phyloP scores from a whole-genome alignment of 1,139 yeast genomes.

The Geotrichum macrosporum region DNA sequence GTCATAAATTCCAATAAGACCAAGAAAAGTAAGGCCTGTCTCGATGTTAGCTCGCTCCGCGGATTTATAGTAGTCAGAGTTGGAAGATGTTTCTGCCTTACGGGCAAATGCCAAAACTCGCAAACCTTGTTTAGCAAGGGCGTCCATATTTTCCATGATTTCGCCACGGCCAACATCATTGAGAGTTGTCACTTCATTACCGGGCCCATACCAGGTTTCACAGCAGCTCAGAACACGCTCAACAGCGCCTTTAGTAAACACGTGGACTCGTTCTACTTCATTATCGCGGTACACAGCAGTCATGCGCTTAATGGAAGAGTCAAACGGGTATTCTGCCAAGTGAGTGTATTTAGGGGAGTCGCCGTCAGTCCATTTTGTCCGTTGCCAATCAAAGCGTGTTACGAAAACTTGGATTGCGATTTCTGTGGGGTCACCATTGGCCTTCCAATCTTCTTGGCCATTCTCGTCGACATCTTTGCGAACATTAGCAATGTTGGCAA shows the following conservation, averaged over 20 bases:
- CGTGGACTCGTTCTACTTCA: constrained; percentile 50
- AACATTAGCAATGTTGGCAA: constrained; percentile 70
- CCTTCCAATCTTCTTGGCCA: constrained; percentile 67
- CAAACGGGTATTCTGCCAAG: constrained; percentile 72
- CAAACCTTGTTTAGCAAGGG: constrained; percentile 75
- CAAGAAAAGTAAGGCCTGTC: too few species aligned
- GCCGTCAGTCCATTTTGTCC: constrained; percentile 44
- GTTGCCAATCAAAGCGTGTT: constrained; percentile 49
- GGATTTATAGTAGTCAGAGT: constrained; percentile 38
- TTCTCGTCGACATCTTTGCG: constrained; percentile 41
- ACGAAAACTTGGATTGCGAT: constrained; percentile 75
- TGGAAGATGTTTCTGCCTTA: constrained; percentile 40
- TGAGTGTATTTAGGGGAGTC: constrained; percentile 38
- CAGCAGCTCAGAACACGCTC: too few species aligned
- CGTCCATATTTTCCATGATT: too few species aligned
- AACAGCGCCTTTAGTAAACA: constrained; percentile 83
- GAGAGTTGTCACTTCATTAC: too few species aligned
- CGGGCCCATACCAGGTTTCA: too few species aligned
- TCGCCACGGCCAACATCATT: too few species aligned
- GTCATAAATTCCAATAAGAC: constrained; percentile 90
- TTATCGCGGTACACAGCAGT: constrained; percentile 68
- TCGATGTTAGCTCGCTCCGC: constrained; percentile 56
- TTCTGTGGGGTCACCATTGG: constrained; percentile 77
- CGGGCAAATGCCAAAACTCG: constrained; percentile 81
- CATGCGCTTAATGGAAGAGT: constrained; percentile 82